Base-by-base conservation (phyloP, 1,284 basidiomycete genomes). In the Cutaneotrichosporon arboriforme region DNA sequence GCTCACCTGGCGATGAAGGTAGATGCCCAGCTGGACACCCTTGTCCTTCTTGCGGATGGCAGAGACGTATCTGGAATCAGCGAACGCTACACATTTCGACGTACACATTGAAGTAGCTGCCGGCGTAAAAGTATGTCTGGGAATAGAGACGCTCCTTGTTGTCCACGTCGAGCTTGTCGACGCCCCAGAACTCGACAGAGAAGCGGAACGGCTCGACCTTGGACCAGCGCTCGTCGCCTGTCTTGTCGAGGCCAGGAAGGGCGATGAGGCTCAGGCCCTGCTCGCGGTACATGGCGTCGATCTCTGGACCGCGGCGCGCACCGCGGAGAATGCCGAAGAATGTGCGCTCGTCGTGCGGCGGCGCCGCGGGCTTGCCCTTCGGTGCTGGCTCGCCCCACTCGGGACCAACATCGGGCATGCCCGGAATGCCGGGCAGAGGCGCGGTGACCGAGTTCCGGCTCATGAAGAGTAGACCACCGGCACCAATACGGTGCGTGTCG, bases 181-280 rank as follows among this genome's bases (percentile, higher is more conserved):
- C 80, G 61, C 88, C 87, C 84, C 88, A 94, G 70, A 94, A 94
- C 73, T 96, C 91, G 45, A 90, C 88, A 5, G 83, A 83, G 67
- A 94, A 76, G 22, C 88, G 81, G 72, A 80, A 86, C 0, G 90
- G 90, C 46, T 90, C 75, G 33, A 69, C 65, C 31, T 65, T 66
- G 5, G 72, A 70, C 72, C 73, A 77, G 37, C 64, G 63, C 22
- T 65, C 59, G 36, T 64, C 61, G 21, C 47, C 51, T 20, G 22
- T 3, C 49, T 52, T 54, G 47, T 58, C 60, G 41, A 60, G 36
- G n/a, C 52, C 54, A 13, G 54, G 49, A 4, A 54, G 34, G 4
- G 50, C 34, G 15, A 51, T n/a, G 23, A 54, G 50, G 15, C 4
- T 10, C 33, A 47, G 55, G 3, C 55, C 60, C 49, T 59, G 57